Conservation (phyloP, 1,284 basidiomycete species). For the Ustilago tritici region DNA sequence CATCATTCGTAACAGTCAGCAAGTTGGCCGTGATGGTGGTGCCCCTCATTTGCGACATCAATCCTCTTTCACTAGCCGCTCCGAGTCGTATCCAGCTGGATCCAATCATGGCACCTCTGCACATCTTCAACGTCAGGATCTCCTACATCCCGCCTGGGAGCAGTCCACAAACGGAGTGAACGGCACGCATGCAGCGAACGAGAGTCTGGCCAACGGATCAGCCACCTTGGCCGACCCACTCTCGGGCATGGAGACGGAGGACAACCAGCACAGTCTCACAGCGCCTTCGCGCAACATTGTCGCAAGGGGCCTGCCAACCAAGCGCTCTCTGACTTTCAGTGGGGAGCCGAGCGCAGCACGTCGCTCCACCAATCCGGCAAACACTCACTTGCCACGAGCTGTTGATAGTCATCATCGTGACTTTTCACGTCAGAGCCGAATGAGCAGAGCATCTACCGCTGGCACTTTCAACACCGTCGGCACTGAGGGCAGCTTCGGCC, state of each 20-base stretch:
- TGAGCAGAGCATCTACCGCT: conserved; percentile 52
- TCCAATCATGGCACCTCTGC: not conserved
- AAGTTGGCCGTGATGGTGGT: conserved; percentile 2
- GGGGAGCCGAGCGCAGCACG: conserved; percentile 16
- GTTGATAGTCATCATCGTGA: conserved; percentile 40
- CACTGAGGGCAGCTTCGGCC: conserved; percentile 59
- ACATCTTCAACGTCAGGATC: conserved; percentile 9
- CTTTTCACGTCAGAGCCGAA: conserved; percentile 51
- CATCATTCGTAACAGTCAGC: conserved; percentile 23
- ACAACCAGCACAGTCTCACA: not conserved
- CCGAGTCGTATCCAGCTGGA: conserved; percentile 7
- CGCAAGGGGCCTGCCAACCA: conserved; percentile 33
- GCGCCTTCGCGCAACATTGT: conserved; percentile 18
- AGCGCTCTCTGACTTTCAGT: conserved; percentile 40
- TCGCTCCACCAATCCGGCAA: conserved; percentile 1
- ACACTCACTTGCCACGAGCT: conserved; percentile 17
- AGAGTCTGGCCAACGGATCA: not conserved
- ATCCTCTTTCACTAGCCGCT: conserved; percentile 22
- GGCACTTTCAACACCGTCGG: conserved; percentile 58
- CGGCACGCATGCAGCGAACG: not conserved
- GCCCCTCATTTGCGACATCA: not conserved
- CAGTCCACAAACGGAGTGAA: conserved; percentile 8
- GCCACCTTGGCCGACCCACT: not conserved
- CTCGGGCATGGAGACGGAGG: not conserved
- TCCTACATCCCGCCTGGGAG: conserved; percentile 35